Evolutionary conservation across 2,329 filamentous ascomycete species (phyloP).

Genomic region (Orbilia brochopaga): DNA sequence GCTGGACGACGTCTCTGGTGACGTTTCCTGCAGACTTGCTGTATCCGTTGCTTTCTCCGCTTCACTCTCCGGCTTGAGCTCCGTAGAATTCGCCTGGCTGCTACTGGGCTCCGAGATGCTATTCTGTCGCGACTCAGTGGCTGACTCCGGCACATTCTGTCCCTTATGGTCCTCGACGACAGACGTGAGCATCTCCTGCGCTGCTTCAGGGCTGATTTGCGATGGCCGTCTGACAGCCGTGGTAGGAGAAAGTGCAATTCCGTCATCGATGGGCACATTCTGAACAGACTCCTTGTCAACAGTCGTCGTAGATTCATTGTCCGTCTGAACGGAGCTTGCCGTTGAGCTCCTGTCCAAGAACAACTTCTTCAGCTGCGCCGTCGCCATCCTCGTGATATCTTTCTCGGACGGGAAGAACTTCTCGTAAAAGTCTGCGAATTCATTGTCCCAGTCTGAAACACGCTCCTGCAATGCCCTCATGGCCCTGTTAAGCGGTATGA

Average conservation of each 20-base stretch:
- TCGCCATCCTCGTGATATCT: slow-evolving; percentile 89
- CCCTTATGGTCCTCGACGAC: slow-evolving; percentile 69
- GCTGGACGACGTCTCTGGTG: slow-evolving; percentile 44
- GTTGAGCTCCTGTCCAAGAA: slow-evolving; percentile 85
- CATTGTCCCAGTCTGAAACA: slow-evolving; percentile 89
- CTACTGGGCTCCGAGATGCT: slow-evolving; percentile 35
- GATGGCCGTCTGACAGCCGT: slow-evolving; percentile 26
- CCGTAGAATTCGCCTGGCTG: slow-evolving; percentile 32
- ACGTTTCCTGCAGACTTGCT: slow-evolving; percentile 36
- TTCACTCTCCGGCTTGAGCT: slow-evolving; percentile 34
- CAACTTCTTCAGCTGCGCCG: slow-evolving; percentile 90
- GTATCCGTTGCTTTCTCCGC: slow-evolving; percentile 14
- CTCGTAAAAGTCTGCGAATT: slow-evolving; percentile 86
- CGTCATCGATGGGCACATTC: slow-evolving; percentile 44
- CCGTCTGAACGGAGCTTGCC: slow-evolving; percentile 69
- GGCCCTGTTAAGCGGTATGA: slow-evolving; percentile 88
- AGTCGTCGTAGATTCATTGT: slow-evolving; percentile 69
- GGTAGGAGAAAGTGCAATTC: slow-evolving; percentile 31
- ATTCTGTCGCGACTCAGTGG: slow-evolving; percentile 33
- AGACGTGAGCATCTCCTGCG: slow-evolving; percentile 68
- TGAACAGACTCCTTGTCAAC: slow-evolving; percentile 54
- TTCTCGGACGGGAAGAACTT: slow-evolving; percentile 94
- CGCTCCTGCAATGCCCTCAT: slow-evolving; percentile 90
- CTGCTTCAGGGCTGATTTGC: slow-evolving; percentile 62
- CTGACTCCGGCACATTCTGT: slow-evolving; percentile 17